phyloP scores from a whole-genome alignment of 2,329 filamentous ascomycete species.

The Drechmeria coniospora region DNA sequence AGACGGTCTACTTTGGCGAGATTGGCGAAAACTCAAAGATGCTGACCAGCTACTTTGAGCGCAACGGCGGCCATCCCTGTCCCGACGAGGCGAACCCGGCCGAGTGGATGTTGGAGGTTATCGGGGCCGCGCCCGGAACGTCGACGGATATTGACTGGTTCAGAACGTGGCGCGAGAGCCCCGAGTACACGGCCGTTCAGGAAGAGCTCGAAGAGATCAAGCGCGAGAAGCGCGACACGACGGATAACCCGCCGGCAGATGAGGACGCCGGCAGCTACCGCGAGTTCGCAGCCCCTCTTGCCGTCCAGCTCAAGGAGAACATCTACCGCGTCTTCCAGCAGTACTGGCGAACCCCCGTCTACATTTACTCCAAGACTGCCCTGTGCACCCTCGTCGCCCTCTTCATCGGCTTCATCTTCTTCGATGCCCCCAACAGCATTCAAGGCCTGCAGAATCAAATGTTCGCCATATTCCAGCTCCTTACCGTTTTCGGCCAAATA shows the following conservation, averaged over 20 bases:
- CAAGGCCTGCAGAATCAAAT: conserved; percentile 77
- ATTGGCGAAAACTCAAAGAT: conserved; percentile 56
- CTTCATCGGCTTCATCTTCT: conserved; percentile 75
- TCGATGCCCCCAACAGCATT: conserved; percentile 51
- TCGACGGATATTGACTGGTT: conserved; percentile 51
- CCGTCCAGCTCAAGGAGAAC: conserved; percentile 50
- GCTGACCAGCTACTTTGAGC: conserved; percentile 62
- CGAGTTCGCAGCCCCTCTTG: conserved; percentile 70
- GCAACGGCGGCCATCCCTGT: conserved; percentile 50
- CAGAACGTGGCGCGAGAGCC: conserved; percentile 41
- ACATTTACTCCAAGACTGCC: conserved; percentile 70
- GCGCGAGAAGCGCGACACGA: conserved; percentile 23
- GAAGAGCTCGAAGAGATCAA: conserved; percentile 42
- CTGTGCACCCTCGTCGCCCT: conserved; percentile 51
- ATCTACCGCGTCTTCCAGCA: conserved; percentile 69
- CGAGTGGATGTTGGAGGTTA: conserved; percentile 59
- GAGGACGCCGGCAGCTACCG: conserved; percentile 35
- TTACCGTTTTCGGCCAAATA: conserved; percentile 68
- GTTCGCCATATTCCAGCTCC: conserved; percentile 72
- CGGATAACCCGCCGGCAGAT: conserved; percentile 10
- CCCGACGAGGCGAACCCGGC: conserved; percentile 60
- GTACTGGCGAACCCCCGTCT: conserved; percentile 80
- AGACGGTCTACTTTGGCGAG: conserved; percentile 69
- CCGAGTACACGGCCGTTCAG: conserved; percentile 40
- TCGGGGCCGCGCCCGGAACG: conserved; percentile 48